phyloP scores from a whole-genome alignment of 768 basidiomycete genomes.

The Cystobasidium onofrii region DNA sequence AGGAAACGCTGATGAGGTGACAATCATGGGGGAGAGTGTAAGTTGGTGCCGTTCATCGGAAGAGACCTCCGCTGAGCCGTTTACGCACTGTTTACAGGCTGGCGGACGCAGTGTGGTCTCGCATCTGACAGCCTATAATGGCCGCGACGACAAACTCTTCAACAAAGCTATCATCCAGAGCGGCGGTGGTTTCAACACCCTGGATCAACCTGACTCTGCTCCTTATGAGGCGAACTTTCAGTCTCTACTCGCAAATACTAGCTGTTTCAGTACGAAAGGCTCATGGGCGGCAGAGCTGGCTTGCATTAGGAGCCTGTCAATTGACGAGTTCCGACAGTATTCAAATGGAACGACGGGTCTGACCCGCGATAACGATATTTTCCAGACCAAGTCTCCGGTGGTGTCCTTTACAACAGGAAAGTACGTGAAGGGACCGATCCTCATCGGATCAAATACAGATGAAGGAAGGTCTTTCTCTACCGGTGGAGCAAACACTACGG shows the following conservation, averaged over 20 bases:
- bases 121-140: slow-evolving; percentile 4
- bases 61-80: neutral
- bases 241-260: neutral
- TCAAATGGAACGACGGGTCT: neutral
- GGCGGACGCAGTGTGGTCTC: neutral
- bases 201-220: neutral
- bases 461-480: neutral
- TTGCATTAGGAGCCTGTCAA: slow-evolving; percentile 1
- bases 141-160: slow-evolving; percentile 16
- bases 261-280: neutral
- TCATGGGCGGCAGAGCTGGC: neutral
- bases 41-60: too few species aligned
- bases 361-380: neutral
- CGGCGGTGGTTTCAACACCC: neutral
- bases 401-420: neutral
- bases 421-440: neutral
- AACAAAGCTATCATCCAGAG: slow-evolving; percentile 16
- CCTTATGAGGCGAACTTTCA: neutral
- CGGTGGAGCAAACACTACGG: neutral
- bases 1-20: slow-evolving; percentile 54
- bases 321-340: neutral
- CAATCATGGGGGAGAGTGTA: slow-evolving; percentile 47
- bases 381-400: neutral
- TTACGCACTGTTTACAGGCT: too few species aligned
- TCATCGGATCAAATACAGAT: neutral